phyloP scores from a whole-genome alignment of 768 basidiomycete species.

The Lentinula detonsa region DNA sequence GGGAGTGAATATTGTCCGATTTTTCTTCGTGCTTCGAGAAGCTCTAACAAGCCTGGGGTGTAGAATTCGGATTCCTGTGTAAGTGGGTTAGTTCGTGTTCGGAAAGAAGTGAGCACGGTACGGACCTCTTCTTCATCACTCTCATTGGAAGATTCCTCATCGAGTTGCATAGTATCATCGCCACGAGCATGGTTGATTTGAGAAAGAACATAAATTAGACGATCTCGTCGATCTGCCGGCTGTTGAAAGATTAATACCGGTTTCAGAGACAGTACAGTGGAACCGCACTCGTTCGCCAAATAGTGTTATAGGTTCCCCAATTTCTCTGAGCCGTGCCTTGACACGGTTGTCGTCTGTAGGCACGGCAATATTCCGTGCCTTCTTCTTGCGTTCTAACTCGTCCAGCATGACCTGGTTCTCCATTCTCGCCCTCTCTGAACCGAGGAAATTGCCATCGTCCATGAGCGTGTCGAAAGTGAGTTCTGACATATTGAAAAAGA shows the following conservation, averaged over 20 bases:
- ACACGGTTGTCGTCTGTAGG: constrained; percentile 97
- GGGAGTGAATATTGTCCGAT: constrained; percentile 93
- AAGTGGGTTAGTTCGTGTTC: neutral
- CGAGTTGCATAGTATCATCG: constrained; percentile 71
- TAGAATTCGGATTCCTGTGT: constrained; percentile 91
- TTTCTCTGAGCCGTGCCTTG: constrained; percentile 80
- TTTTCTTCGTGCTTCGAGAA: constrained; percentile 77
- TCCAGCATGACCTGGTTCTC: constrained; percentile 88
- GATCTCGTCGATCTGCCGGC: constrained; percentile 95
- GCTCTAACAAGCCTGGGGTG: constrained; percentile 81
- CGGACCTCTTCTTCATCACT: constrained; percentile 58
- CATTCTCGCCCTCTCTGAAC: constrained; percentile 66
- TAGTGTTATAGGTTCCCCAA: constrained; percentile 94
- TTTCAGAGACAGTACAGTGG: constrained; percentile 5
- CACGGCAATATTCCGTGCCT: constrained; percentile 87
- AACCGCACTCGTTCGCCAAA: constrained; percentile 90
- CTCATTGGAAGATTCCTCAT: constrained; percentile 62
- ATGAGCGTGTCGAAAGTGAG: constrained; percentile 70
- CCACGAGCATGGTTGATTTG: constrained; percentile 89
- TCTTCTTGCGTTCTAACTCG: constrained; percentile 97
- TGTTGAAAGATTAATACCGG: constrained; percentile 23
- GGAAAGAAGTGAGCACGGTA: neutral
- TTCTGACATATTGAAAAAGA: constrained; percentile 50
- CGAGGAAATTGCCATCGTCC: constrained; percentile 73
- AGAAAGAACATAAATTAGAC: constrained; percentile 89